A percentile compares a stretch with the other conserved stretches of the same genome.
These are phyloP conservation scores for Tubosaeta sp. DNA, from an alignment of 768 basidiomycete species.

Conservation along the genomic window DNA sequence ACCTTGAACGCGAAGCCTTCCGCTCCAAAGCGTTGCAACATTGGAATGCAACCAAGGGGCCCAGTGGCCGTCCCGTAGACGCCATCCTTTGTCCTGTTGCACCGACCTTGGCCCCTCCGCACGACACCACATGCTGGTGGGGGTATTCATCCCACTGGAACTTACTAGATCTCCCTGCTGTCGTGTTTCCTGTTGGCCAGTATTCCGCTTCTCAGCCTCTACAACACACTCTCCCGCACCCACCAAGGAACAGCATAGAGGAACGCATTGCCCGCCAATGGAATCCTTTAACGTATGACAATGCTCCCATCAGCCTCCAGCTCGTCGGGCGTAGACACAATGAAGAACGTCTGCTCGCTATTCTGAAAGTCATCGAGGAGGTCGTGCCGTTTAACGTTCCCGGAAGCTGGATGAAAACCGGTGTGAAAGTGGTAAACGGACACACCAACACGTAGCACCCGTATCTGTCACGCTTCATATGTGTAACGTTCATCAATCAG, in stretches of 20 bases:
- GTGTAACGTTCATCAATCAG: conserved; percentile 3
- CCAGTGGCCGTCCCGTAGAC: conserved; percentile 44
- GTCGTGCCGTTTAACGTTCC: conserved; percentile 15
- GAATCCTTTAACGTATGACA: conserved; percentile 39
- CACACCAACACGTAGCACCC: background rate
- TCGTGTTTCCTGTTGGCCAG: conserved; percentile 44
- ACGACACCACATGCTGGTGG: conserved; percentile 47
- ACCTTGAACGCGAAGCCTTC: conserved; percentile 40
- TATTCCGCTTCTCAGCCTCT: conserved; percentile 24
- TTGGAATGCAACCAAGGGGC: conserved; percentile 39
- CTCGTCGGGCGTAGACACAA: conserved; percentile 47
- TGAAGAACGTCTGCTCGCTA: conserved; percentile 46
- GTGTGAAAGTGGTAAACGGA: conserved; percentile 11
- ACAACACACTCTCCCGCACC: conserved; percentile 9
- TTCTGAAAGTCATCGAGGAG: conserved; percentile 38
- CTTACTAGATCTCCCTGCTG: conserved; percentile 44
- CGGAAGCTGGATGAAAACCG: conserved; percentile 4
- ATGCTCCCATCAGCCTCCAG: conserved; percentile 45
- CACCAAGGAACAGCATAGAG: conserved; percentile 36
- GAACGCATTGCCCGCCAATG: conserved; percentile 35
- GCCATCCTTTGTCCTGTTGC: conserved; percentile 45
- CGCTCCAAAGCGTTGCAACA: conserved; percentile 37
- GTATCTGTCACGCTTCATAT: background rate
- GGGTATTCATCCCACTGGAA: conserved; percentile 53
- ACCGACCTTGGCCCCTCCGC: conserved; percentile 45